phyloP scores from a whole-genome alignment of 73 alveolate species.

The Symbiodinium pilosum region DNA sequence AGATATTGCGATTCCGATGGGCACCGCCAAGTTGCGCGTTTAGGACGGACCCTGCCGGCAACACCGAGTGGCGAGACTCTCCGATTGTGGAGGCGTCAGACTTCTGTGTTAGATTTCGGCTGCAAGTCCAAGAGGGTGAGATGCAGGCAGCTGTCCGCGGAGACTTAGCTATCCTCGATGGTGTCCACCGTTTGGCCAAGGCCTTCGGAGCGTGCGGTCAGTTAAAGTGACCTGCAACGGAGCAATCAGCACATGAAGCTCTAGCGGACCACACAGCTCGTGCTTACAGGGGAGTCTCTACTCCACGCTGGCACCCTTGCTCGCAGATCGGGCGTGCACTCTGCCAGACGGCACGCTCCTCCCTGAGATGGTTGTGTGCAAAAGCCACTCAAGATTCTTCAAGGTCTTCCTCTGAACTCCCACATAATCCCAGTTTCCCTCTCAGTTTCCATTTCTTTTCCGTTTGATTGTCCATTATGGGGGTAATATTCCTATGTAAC shows the following conservation, averaged over 20 bases:
- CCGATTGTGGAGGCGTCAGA: conserved; percentile 24
- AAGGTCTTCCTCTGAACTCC: not conserved
- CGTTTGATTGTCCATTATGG: too few relatives aligned
- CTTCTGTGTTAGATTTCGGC: not conserved
- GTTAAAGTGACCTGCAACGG: not conserved
- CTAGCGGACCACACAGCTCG: not conserved
- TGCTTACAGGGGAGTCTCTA: conserved; percentile 46
- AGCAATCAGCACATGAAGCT: too few relatives aligned
- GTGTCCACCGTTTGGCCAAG: conserved; percentile 57
- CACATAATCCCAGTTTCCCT: not conserved
- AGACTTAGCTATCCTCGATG: conserved; percentile 61
- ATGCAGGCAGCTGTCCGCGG: conserved; percentile 15
- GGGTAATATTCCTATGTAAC: too few relatives aligned
- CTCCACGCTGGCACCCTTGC: conserved; percentile 48
- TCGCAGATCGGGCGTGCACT: conserved; percentile 21
- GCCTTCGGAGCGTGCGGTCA: not conserved
- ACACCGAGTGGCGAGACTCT: conserved; percentile 51
- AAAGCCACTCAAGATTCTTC: too few relatives aligned
- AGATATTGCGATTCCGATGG: not conserved
- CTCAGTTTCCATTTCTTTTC: not conserved
- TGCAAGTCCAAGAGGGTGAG: not conserved
- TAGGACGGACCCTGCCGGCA: conserved; percentile 80
- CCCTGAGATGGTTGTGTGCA: too few relatives aligned
- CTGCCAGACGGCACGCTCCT: conserved; percentile 58
- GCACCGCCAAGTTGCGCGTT: not conserved